phyloP scores from a whole-genome alignment of 2,329 filamentous ascomycete genomes.

The Mollisiaceae sp. region DNA sequence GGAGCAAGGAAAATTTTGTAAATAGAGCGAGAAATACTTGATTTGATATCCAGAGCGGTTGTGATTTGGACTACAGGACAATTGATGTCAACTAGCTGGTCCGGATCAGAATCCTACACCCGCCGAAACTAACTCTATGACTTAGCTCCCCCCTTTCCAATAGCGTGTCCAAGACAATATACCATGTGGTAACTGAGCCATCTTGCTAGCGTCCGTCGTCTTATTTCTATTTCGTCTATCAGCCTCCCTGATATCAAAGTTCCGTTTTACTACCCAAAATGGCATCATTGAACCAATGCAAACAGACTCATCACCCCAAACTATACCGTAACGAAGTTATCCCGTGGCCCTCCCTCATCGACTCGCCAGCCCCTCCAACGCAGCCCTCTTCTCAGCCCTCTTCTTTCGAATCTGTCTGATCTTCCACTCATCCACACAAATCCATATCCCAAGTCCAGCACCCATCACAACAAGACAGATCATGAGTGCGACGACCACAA shows the following conservation, averaged over 20 bases:
- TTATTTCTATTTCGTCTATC: too few species aligned
- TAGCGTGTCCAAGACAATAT: background rate
- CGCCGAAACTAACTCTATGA: background rate
- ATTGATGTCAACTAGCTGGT: background rate
- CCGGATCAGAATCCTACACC: background rate
- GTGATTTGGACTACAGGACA: conserved; percentile 1
- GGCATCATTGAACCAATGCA: too few species aligned
- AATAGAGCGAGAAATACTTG: background rate
- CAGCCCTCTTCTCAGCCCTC: background rate
- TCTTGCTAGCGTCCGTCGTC: too few species aligned
- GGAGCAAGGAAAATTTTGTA: background rate
- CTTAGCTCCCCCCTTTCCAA: background rate
- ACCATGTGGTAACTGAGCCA: too few species aligned
- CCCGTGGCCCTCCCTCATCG: background rate
- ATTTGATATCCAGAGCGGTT: background rate
- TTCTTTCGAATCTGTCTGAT: background rate
- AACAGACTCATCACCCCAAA: too few species aligned
- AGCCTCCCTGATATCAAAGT: too few species aligned
- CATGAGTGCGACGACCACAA: background rate
- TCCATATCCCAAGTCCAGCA: background rate
- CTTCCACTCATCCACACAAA: conserved; percentile 1
- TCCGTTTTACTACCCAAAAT: too few species aligned
- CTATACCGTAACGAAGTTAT: too few species aligned
- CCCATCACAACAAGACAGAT: background rate
- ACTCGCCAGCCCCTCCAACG: background rate